Conservation (phyloP, 768 basidiomycete species). For the Podaxis sp. region DNA sequence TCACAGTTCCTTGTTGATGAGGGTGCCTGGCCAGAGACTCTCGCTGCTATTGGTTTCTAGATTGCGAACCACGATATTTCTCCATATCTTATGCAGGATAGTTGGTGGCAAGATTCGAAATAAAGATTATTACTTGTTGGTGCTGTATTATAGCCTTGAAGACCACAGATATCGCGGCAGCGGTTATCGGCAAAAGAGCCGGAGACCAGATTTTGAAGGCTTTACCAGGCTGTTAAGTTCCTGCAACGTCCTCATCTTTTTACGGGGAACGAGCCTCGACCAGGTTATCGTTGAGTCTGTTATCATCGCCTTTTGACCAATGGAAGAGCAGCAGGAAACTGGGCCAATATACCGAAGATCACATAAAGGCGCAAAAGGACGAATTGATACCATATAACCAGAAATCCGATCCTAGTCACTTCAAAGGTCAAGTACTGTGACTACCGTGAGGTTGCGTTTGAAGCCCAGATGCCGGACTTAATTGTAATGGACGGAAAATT, state of each 20-base stretch:
- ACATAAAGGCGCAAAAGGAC: neutral
- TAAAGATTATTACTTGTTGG: neutral
- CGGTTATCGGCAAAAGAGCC: neutral
- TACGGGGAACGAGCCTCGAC: constrained; percentile 45
- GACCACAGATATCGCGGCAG: neutral
- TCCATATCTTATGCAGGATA: neutral
- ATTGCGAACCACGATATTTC: neutral
- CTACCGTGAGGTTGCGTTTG: constrained; percentile 47
- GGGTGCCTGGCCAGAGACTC: constrained; percentile 27
- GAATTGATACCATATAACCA: constrained; percentile 61
- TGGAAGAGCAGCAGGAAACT: constrained; percentile 69
- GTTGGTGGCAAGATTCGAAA: neutral
- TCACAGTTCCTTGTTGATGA: constrained; percentile 28
- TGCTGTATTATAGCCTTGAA: neutral
- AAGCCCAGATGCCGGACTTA: constrained; percentile 62
- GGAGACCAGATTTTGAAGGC: too few relatives aligned
- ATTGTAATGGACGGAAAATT: constrained; percentile 34
- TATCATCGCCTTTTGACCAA: constrained; percentile 46
- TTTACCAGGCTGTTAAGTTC: too few relatives aligned
- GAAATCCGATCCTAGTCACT: constrained; percentile 48
- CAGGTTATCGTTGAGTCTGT: constrained; percentile 49
- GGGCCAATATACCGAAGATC: neutral
- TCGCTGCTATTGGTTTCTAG: constrained; percentile 28
- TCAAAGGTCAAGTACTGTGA: constrained; percentile 39
- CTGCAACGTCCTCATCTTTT: too few relatives aligned